These are phyloP conservation scores for Fusarium napiforme DNA, from an alignment of 2,329 filamentous ascomycete species.

Conservation along the genomic window DNA sequence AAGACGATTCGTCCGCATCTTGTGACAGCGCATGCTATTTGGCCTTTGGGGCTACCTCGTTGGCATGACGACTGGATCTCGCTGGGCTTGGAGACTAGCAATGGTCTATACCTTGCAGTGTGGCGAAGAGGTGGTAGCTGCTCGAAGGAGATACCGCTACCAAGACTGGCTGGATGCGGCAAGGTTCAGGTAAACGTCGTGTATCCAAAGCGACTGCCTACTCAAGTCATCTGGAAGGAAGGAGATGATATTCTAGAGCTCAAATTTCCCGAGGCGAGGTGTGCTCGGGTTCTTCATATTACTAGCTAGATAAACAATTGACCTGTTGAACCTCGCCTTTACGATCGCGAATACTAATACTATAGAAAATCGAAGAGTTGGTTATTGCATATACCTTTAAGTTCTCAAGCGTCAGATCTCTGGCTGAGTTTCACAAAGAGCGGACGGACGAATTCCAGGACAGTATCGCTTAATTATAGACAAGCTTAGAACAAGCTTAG, in stretches of 20 bases:
- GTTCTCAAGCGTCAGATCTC: too few relatives aligned
- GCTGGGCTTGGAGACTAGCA: not conserved
- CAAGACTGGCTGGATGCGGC: not conserved
- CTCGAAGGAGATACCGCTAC: not conserved
- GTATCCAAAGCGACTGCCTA: not conserved
- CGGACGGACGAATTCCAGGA: too few relatives aligned
- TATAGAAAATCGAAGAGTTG: too few relatives aligned
- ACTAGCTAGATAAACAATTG: not conserved
- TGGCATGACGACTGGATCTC: not conserved
- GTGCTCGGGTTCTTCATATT: not conserved
- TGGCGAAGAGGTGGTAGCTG: not conserved
- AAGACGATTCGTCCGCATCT: not conserved
- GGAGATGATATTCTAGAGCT: rapidly evolving
- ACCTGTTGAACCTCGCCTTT: too few relatives aligned
- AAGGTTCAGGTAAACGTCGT: not conserved
- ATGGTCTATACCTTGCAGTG: not conserved
- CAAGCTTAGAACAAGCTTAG: too few relatives aligned
- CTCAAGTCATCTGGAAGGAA: rapidly evolving
- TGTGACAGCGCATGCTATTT: not conserved
- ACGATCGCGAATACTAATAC: not conserved
- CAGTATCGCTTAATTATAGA: too few relatives aligned
- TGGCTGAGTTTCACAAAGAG: too few relatives aligned
- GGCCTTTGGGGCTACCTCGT: not conserved
- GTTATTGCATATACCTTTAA: too few relatives aligned
- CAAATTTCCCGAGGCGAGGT: not conserved